These are phyloP conservation scores for Rhizopus sp. DNA, from an alignment of 371 early-diverging fungal genomes.

Conservation along the genomic window DNA sequence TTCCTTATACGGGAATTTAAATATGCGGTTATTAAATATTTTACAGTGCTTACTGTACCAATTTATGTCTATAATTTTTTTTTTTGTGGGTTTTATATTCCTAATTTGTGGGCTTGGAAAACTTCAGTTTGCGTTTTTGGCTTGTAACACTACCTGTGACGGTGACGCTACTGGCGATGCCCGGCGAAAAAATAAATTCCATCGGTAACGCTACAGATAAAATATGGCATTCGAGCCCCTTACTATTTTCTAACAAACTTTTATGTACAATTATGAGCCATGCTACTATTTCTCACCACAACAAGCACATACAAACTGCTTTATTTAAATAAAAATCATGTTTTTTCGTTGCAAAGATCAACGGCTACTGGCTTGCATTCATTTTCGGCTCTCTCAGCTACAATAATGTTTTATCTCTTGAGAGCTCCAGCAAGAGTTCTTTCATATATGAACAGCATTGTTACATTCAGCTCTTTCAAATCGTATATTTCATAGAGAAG, in stretches of 20 bases:
- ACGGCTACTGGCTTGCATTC: constrained; percentile 2
- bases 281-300: background rate
- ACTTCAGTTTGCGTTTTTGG: too few species aligned
- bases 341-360: background rate
- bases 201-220: background rate
- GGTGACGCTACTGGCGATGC: too few species aligned
- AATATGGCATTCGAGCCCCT: constrained; percentile 3
- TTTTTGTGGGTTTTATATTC: too few species aligned
- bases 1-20: too few species aligned
- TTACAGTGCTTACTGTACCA: too few species aligned
- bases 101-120: too few species aligned
- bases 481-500: constrained; percentile 6
- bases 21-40: too few species aligned
- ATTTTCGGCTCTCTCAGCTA: constrained; percentile 9
- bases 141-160: too few species aligned
- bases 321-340: background rate
- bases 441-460: constrained; percentile 8
- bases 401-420: constrained; percentile 4
- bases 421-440: constrained; percentile 4
- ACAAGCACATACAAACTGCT: too few species aligned
- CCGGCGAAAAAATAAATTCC: too few species aligned
- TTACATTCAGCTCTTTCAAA: background rate
- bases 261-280: constrained; percentile 4
- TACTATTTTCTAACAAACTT: constrained; percentile 5
- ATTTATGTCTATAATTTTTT: too few species aligned